Base-by-base conservation (phyloP, 495 filamentous ascomycete genomes). In the Hypoxylon trugodes region DNA sequence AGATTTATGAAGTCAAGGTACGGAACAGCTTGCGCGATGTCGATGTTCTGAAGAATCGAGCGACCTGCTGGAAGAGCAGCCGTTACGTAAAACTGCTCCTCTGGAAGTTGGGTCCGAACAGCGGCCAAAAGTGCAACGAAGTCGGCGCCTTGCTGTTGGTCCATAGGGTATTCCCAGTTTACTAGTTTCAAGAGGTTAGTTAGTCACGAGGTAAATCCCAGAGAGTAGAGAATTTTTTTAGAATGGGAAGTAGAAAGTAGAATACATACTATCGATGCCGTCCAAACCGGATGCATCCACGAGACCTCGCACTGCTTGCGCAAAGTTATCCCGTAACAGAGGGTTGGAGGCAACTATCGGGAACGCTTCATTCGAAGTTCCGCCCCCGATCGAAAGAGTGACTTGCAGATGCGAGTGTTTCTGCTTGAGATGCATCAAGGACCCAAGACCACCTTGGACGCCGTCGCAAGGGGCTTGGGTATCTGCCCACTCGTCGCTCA, bases 401-500 rank as follows among this genome's bases (percentile, higher is more conserved):
- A 93, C 82, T 59, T 89, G 89, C 54, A 97, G 79, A 65, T 90
- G 84, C n/a, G 82, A 82, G 68, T 95, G 86, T 65, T 85, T 84
- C 61, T 83, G 79, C 73, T 96, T 97, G 47, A 96, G 76, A 51
- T 86, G 80, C 72, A 81, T 86, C 68, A 96, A 86, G 6, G 93
- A 89, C 15, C 87, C 84, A 22, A 97, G 79, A 59, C 90, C 92
- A 25, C 93, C 93, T 46, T 88, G 80, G 3, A 85, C 81, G 33
- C 90, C 90, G 68, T 96, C 90, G 43, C 94, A 90, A 8, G 87
- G 82, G 67, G 90, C 91, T 74, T 91, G 83, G 8, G 85, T 81
- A 77, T 96, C 92, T 36, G 91, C 91, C 83, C 86, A 92, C 71
- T 93, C 90, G 76, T 96, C 93, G 69, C 88, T 91, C 63, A 95